phyloP scores from a whole-genome alignment of 306 rosid species.

The Cucurbita argyrosperma region DNA sequence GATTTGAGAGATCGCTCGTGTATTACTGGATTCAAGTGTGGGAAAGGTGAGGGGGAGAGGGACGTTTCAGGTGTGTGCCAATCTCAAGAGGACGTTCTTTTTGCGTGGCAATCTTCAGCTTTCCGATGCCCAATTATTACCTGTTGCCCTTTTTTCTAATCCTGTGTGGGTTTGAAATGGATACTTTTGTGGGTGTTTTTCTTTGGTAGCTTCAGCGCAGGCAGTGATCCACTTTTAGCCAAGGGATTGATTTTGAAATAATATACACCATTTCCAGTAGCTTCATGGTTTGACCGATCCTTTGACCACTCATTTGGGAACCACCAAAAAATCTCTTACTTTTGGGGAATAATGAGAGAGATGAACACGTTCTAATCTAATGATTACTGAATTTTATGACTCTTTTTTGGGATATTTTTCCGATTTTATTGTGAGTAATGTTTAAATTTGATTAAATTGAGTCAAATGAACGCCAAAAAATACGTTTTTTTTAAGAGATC shows the following conservation, averaged over 20 bases:
- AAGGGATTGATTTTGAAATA: not conserved
- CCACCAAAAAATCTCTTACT: not conserved
- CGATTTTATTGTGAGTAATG: no score
- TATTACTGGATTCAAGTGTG: not conserved
- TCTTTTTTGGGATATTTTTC: no score
- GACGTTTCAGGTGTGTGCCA: not conserved
- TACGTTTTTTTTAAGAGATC: no score
- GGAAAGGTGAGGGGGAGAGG: not conserved
- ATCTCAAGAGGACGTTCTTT: not conserved
- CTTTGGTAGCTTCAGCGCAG: not conserved
- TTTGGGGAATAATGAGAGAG: not conserved
- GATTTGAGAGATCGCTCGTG: not conserved
- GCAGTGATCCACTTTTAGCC: not conserved
- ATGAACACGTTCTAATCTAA: not conserved
- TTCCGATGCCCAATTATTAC: not conserved
- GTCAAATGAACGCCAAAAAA: no score
- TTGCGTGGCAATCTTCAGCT: constrained; percentile 4
- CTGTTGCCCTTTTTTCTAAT: not conserved
- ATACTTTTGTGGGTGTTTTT: not conserved
- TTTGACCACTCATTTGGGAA: not conserved
- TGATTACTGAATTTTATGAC: not conserved
- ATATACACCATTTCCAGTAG: not conserved
- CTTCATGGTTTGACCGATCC: not conserved
- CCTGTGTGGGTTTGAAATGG: not conserved
- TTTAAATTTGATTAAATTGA: no score